Percentiles rank a stretch among this genome's conserved stretches.
Evolutionary conservation across 495 filamentous ascomycete genomes (phyloP).

Genomic region (Aspergillus diversus): DNA sequence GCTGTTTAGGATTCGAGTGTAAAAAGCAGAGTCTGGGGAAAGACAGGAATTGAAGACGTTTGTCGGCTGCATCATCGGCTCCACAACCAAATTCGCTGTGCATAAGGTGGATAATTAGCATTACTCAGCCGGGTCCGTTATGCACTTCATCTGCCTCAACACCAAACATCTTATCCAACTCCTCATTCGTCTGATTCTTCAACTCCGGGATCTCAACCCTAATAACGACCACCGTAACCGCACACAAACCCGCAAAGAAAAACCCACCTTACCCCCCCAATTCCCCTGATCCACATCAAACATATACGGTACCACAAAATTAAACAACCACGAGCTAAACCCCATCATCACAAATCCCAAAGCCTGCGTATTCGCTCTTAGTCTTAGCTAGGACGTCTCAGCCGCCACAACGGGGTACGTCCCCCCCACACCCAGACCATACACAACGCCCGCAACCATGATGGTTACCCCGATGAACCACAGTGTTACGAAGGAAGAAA

Average conservation of each 20-base stretch:
- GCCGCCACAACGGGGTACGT: background rate
- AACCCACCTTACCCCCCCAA: slow-evolving; percentile 32
- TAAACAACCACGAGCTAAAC: slow-evolving; percentile 26
- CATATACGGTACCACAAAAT: slow-evolving; percentile 32
- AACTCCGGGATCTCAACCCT: slow-evolving; percentile 35
- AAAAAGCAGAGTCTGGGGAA: too few species aligned
- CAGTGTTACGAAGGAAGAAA: background rate
- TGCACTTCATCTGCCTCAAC: too few species aligned
- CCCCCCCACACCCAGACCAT: too few species aligned
- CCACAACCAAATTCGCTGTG: too few species aligned
- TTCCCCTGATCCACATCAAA: slow-evolving; percentile 33
- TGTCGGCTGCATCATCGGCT: too few species aligned
- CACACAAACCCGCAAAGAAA: slow-evolving; percentile 26
- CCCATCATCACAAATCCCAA: slow-evolving; percentile 33
- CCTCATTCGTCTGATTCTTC: slow-evolving; percentile 30
- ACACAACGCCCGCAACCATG: too few species aligned
- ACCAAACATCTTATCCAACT: slow-evolving; percentile 29
- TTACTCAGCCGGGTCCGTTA: too few species aligned
- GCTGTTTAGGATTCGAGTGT: too few species aligned
- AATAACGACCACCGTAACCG: slow-evolving; percentile 14
- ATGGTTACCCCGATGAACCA: too few species aligned
- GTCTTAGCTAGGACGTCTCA: slow-evolving; percentile 25
- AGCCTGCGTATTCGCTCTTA: slow-evolving; percentile 33
- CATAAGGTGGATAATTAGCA: too few species aligned
- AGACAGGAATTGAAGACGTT: too few species aligned